phyloP scores from a whole-genome alignment of 345 rosid genomes.

The Gossypium arboreum region DNA sequence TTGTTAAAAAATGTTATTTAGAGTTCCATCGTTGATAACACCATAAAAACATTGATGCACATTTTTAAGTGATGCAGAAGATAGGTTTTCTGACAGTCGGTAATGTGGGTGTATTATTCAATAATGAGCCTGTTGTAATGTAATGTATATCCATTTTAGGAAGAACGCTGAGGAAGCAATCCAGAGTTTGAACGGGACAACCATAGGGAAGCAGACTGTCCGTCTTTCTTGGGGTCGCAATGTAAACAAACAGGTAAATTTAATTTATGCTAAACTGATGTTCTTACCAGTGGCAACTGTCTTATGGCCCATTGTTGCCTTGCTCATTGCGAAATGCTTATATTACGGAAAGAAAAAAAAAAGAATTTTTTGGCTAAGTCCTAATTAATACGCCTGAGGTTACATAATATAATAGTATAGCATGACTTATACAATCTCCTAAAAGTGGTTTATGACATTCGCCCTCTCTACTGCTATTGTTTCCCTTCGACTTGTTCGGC shows the following conservation, averaged over 20 bases:
- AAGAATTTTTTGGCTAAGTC: background rate
- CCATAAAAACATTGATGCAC: background rate
- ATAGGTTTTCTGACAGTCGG: background rate
- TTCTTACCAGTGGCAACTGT: background rate
- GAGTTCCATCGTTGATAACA: background rate
- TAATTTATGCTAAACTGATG: background rate
- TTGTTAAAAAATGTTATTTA: background rate
- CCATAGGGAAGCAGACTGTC: constrained; percentile 84
- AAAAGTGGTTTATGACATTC: background rate
- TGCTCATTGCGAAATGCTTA: background rate
- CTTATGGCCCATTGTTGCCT: background rate
- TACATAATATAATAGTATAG: background rate
- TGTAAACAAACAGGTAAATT: constrained; percentile 74
- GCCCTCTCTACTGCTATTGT: background rate
- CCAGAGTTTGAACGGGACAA: constrained; percentile 64
- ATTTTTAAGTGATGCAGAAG: background rate
- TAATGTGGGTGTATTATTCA: background rate
- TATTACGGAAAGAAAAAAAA: background rate
- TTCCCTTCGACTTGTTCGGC: background rate
- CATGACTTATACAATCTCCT: background rate
- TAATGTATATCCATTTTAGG: constrained; percentile 37
- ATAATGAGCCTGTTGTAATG: background rate
- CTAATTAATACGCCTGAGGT: background rate
- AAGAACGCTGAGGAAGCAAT: constrained; percentile 86
- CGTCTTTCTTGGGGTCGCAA: constrained; percentile 97